Evolutionary conservation across 768 basidiomycete species (phyloP).

Genomic region (Heimioporus sp.): DNA sequence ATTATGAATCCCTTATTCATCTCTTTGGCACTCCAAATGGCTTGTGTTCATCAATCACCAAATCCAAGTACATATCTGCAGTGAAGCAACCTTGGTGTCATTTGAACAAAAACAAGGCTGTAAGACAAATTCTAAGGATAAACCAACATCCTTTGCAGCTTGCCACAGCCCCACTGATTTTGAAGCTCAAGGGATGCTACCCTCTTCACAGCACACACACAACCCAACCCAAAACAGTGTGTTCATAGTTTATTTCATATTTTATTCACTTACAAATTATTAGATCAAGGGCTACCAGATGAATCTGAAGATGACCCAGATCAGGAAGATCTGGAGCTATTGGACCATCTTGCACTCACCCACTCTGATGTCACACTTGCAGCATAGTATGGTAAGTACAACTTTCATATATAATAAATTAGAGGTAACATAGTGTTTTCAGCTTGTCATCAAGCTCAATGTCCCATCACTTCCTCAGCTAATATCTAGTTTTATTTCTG

Average conservation of each 20-base stretch:
- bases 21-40: background rate
- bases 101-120: too few relatives aligned
- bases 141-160: background rate
- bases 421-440: background rate
- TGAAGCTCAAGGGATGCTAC: background rate
- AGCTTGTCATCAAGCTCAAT: background rate
- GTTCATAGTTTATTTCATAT: background rate
- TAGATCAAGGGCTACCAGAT: background rate
- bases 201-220: background rate
- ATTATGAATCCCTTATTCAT: background rate
- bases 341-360: background rate
- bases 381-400: background rate
- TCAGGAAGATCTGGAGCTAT: too few relatives aligned
- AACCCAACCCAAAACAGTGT: background rate
- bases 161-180: background rate
- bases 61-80: background rate
- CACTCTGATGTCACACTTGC: background rate
- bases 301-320: background rate
- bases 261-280: background rate
- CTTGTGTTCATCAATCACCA: background rate
- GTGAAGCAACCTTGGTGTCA: background rate
- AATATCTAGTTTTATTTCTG: too few relatives aligned
- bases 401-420: background rate
- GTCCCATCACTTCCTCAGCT: too few relatives aligned
- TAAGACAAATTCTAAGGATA: too few relatives aligned